Percentiles rank a stretch among this genome's conserved stretches.
Conservation (phyloP, 352 stramenopile species). For the Phytopythium montanum region DNA sequence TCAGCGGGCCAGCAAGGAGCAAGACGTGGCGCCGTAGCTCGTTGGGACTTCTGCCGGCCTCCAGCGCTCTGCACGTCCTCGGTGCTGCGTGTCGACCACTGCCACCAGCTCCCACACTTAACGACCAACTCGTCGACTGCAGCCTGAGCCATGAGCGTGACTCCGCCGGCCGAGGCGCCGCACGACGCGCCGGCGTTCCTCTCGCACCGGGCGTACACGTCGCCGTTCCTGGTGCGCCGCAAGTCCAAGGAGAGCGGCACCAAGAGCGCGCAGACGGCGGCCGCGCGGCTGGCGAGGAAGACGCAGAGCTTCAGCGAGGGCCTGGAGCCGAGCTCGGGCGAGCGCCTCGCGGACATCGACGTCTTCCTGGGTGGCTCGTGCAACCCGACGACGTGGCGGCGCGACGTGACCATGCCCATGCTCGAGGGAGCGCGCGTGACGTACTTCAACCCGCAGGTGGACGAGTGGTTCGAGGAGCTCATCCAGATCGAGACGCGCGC, state of each 20-base stretch:
- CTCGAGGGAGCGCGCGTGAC: conserved; percentile 59
- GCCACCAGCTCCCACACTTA: neutral
- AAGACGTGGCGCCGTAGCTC: neutral
- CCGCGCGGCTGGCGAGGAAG: conserved; percentile 29
- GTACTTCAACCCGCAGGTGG: conserved; percentile 89
- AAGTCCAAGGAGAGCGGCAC: conserved; percentile 21
- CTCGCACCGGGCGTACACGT: conserved; percentile 54
- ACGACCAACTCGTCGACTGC: neutral
- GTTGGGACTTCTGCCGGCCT: neutral
- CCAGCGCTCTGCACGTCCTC: neutral
- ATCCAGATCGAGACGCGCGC: conserved; percentile 74
- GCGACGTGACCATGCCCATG: conserved; percentile 71
- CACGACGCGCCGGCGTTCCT: conserved; percentile 4
- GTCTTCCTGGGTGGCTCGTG: conserved; percentile 86
- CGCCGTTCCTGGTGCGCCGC: conserved; percentile 42
- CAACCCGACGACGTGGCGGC: conserved; percentile 87
- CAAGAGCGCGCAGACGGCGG: conserved; percentile 12
- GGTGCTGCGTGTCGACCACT: neutral
- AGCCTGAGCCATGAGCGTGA: neutral
- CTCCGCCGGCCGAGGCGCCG: neutral
- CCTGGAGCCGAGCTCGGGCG: conserved; percentile 24
- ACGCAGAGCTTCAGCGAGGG: conserved; percentile 52
- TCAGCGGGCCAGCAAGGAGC: neutral
- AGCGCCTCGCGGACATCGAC: conserved; percentile 38
- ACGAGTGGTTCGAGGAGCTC: conserved; percentile 86